Conservation (phyloP, 306 rosid species). For the Cucumis melo region DNA sequence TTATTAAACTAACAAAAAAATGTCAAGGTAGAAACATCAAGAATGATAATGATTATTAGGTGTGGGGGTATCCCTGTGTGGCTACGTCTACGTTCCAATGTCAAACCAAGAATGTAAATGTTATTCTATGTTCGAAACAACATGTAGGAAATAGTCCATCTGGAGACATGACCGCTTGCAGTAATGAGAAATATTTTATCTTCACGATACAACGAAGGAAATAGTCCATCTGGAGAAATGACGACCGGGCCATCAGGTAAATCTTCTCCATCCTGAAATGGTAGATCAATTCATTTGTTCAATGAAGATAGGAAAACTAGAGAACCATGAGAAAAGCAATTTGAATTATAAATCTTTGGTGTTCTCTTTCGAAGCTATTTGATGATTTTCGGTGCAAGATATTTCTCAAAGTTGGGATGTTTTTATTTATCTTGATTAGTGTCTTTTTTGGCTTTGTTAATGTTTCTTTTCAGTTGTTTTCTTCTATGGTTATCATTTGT, state of each 20-base stretch:
- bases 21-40: neutral
- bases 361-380: too few relatives aligned
- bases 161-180: neutral
- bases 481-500: too few relatives aligned
- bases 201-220: slow-evolving; percentile 84
- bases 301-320: neutral
- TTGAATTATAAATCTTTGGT: neutral
- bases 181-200: slow-evolving; percentile 26
- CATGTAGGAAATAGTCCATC: too few relatives aligned
- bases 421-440: too few relatives aligned
- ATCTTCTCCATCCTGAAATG: slow-evolving; percentile 67
- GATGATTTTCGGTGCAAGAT: too few relatives aligned
- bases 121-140: neutral
- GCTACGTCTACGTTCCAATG: neutral
- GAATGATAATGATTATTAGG: too few relatives aligned
- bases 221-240: slow-evolving; percentile 86
- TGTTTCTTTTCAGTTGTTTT: too few relatives aligned
- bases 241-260: slow-evolving; percentile 85
- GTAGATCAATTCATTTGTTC: neutral
- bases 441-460: too few relatives aligned
- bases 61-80: too few relatives aligned
- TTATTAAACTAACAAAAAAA: neutral
- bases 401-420: too few relatives aligned
- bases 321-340: neutral
- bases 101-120: neutral